Base-by-base conservation (phyloP, 257 asterid genomes). In the Nicotiana knightiana region DNA sequence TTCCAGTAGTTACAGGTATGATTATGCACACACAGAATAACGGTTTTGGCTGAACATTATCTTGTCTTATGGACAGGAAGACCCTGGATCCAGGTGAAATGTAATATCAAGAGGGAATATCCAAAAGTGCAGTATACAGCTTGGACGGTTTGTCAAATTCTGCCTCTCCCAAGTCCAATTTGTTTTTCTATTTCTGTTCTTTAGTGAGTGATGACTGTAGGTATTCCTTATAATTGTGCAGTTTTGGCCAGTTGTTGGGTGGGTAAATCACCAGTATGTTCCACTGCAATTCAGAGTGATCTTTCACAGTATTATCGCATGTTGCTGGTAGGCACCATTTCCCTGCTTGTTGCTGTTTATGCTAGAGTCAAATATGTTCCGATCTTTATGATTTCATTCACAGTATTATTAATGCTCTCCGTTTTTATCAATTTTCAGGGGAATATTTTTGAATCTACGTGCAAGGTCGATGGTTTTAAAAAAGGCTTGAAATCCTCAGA, bases 231-330 rank as follows among this genome's bases (percentile, higher is more conserved):
- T 28, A 28, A 55, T 58, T 59, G 16, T 87, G 89, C 97, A 96
- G 99, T 93, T 96, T 85, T 93, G 98, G 98, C 99, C 99, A 8
- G 95, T 93, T 15, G 93, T 94, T 81, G 99, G 99, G 83, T 96
- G 99, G 98, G 86, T 96, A 67, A 96, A 94, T 86, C 97, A 96
- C 87, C 96, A 82, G 83, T 95, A 89, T 51, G 87, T 95, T 70
- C 98, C 98, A 0, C 91, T 96, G 84, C 98, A 96, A 90, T 87
- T 94, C 77, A 94, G 98, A 16, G 99, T 96, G 28, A 83, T 96
- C 77, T 87, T 96, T 85, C 98, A 93, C 5, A 96, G 98, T 68
- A 61, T 85, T 12, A 86, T 96, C 13, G 98, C 98, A 79, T 94
- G 93, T 86, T 87, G 86, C 93, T 96, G 99, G 99, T 96, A 91